A percentile compares a stretch with the other conserved stretches of the same genome.
Evolutionary conservation across 2,329 filamentous ascomycete genomes (phyloP).

Genomic region (Myrmaecium sp.): DNA sequence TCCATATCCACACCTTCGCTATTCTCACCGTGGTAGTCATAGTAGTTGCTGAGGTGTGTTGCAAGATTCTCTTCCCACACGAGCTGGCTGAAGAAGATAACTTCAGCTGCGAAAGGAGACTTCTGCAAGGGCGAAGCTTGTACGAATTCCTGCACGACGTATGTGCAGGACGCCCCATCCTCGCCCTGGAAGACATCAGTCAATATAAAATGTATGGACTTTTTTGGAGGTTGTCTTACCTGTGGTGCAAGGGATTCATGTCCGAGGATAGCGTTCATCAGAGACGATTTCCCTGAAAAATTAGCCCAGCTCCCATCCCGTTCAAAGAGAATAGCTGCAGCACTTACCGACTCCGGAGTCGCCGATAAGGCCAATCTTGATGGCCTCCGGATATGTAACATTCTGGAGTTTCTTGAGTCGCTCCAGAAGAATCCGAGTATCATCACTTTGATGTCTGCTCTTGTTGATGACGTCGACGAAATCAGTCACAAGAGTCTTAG

Average conservation of each 20-base stretch:
- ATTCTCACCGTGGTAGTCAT: too few relatives aligned
- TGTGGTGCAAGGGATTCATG: slow-evolving; percentile 5
- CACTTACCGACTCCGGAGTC: too few relatives aligned
- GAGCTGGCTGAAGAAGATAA: slow-evolving; percentile 7
- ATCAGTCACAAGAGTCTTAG: too few relatives aligned
- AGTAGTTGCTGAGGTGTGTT: too few relatives aligned
- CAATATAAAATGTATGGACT: neutral
- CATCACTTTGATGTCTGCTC: too few relatives aligned
- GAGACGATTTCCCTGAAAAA: slow-evolving; percentile 9
- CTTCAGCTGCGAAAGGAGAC: slow-evolving; percentile 5
- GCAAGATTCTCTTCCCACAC: too few relatives aligned
- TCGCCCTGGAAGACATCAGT: slow-evolving; percentile 4
- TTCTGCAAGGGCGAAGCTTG: slow-evolving; percentile 3
- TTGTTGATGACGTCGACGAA: too few relatives aligned
- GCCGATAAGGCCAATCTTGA: too few relatives aligned
- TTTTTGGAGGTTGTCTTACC: slow-evolving; percentile 1
- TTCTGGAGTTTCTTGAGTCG: too few relatives aligned
- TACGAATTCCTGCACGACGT: slow-evolving; percentile 7
- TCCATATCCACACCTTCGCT: too few relatives aligned
- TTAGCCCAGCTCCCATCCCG: slow-evolving; percentile 6
- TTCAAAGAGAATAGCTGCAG: slow-evolving; percentile 2
- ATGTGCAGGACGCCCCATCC: slow-evolving; percentile 5
- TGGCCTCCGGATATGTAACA: too few relatives aligned
- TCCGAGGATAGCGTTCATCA: slow-evolving; percentile 8
- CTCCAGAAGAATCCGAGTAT: too few relatives aligned